Evolutionary conservation across 2,329 filamentous ascomycete species (phyloP).

Genomic region (Calonectria leucothoes): DNA sequence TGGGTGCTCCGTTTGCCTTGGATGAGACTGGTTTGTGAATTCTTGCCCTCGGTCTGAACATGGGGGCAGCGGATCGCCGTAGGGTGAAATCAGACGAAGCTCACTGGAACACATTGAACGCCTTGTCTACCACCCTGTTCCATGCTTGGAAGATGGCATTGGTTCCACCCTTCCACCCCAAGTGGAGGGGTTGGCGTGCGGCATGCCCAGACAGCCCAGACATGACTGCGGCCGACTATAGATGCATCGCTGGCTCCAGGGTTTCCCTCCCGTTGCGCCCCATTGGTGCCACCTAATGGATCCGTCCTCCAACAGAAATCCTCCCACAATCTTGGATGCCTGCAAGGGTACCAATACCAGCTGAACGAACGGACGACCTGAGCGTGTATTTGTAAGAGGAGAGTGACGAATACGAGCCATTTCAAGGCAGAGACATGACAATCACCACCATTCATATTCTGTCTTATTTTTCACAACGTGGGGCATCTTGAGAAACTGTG

Average conservation of each 20-base stretch:
- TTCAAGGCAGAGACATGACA: slow-evolving; percentile 27
- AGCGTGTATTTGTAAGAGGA: slow-evolving; percentile 16
- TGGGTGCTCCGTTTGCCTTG: not conserved
- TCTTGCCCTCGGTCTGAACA: slow-evolving; percentile 20
- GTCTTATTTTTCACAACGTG: slow-evolving; percentile 20
- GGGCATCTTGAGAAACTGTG: not conserved
- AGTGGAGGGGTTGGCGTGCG: slow-evolving; percentile 42
- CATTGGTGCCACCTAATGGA: slow-evolving; percentile 32
- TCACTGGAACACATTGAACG: slow-evolving; percentile 29
- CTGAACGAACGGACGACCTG: slow-evolving; percentile 26
- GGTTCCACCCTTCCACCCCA: slow-evolving; percentile 44
- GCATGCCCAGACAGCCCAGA: slow-evolving; percentile 38
- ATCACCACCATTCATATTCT: slow-evolving; percentile 23
- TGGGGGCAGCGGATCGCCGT: slow-evolving; percentile 13
- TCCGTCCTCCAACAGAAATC: slow-evolving; percentile 23
- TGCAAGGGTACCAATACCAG: slow-evolving; percentile 29
- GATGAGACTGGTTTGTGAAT: slow-evolving; percentile 12
- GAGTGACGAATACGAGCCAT: slow-evolving; percentile 23
- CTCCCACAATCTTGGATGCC: slow-evolving; percentile 35
- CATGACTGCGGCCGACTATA: slow-evolving; percentile 37
- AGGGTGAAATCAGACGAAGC: slow-evolving; percentile 28
- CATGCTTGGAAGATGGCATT: slow-evolving; percentile 35
- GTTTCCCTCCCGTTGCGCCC: slow-evolving; percentile 31
- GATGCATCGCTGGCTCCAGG: slow-evolving; percentile 34
- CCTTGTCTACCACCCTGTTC: slow-evolving; percentile 31